A percentile compares a stretch with the other conserved stretches of the same genome.
Conservation (phyloP, 129 eudicot species). For the Tagetes erecta region DNA sequence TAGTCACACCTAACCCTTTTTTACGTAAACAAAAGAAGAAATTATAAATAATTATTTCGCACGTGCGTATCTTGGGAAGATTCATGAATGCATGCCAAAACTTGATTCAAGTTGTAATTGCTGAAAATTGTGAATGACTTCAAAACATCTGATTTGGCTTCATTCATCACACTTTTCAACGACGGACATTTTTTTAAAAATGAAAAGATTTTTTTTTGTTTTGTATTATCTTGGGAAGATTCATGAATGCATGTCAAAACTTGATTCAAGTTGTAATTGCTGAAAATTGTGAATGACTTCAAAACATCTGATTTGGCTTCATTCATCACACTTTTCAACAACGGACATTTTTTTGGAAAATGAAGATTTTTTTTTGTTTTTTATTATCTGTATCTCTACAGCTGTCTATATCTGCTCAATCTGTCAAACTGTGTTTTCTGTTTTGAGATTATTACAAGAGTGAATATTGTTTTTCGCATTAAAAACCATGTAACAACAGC, state of each 20-base stretch:
- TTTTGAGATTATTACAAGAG: conserved; percentile 6
- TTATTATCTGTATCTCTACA: neutral
- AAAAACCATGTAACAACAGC: neutral
- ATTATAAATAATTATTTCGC: conserved; percentile 10
- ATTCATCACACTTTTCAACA: too few species aligned
- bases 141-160: too few species aligned
- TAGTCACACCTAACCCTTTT: neutral
- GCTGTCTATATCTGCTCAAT: neutral
- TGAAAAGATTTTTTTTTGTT: too few species aligned
- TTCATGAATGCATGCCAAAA: conserved; percentile 19
- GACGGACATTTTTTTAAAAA: too few species aligned
- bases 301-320: too few species aligned
- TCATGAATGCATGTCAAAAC: too few species aligned
- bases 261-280: too few species aligned
- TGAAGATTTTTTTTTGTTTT: neutral
- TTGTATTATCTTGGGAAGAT: too few species aligned
- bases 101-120: neutral
- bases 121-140: neutral
- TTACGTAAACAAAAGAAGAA: conserved; percentile 22
- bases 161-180: too few species aligned
- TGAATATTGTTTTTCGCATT: neutral
- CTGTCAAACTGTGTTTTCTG: neutral
- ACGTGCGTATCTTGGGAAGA: conserved; percentile 14
- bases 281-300: too few species aligned
- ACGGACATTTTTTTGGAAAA: too few species aligned